Conservation (phyloP, 768 basidiomycete genomes). For the Plicaturopsis crispa region DNA sequence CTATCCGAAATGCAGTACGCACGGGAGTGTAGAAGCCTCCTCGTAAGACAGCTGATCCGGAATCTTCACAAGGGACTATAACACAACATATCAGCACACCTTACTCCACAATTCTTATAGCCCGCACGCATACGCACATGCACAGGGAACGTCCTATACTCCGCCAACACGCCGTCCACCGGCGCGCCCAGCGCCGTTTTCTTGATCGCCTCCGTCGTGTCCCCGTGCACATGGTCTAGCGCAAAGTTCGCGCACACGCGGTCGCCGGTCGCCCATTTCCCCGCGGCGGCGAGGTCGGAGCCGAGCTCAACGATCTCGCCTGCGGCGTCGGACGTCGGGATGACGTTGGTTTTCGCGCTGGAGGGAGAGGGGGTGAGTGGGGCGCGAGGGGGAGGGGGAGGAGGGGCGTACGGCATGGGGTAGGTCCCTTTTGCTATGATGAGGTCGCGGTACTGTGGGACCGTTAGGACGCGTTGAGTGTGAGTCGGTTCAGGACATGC, state of each 20-base stretch:
- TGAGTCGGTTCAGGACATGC: background rate
- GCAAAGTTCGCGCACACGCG: constrained; percentile 50
- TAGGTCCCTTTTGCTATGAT: constrained; percentile 32
- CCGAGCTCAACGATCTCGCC: constrained; percentile 47
- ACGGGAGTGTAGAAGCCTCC: constrained; percentile 61
- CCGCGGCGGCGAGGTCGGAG: constrained; percentile 24
- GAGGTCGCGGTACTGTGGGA: constrained; percentile 43
- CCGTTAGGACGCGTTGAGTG: background rate
- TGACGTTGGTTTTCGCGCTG: constrained; percentile 12
- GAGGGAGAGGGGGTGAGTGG: too few relatives aligned
- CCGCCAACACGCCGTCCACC: constrained; percentile 27
- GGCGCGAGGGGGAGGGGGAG: background rate
- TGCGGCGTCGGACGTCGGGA: constrained; percentile 44
- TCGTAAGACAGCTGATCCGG: constrained; percentile 53
- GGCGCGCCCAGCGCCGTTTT: constrained; percentile 24
- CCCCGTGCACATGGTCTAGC: constrained; percentile 39
- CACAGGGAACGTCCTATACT: constrained; percentile 29
- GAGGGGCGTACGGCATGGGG: constrained; percentile 20
- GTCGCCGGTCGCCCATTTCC: constrained; percentile 44
- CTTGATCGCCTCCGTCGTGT: constrained; percentile 26
- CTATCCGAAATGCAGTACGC: constrained; percentile 9
- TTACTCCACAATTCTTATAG: constrained; percentile 1
- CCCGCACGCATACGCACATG: constrained; percentile 14
- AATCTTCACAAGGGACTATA: constrained; percentile 39
- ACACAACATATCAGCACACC: constrained; percentile 3